Base-by-base conservation (phyloP, 2,329 filamentous ascomycete genomes). In the Emmonsiellopsis sp. region DNA sequence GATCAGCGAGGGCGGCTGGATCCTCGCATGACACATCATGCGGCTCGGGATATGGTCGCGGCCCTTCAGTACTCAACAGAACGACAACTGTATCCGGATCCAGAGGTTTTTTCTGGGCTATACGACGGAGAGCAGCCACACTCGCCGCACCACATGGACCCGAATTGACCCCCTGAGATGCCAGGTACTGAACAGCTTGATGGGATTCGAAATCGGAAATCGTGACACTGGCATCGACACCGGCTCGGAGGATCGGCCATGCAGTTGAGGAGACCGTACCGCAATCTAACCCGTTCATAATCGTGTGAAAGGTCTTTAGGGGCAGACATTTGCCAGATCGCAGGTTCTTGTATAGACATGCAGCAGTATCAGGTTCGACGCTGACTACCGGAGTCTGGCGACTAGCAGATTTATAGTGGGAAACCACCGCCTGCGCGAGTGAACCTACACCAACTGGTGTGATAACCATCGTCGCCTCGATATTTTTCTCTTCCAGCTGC, bases 261-360 rank as follows among this genome's bases (percentile, higher is more conserved):
- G 85, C 83, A 0, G 77, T 81, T 0, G 72, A 72, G 0, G 85
- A 87, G 0, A 86, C 74, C 0, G 83, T 87, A 0, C 85, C 85
- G 56, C 86, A 90, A 58, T 87, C 82, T 71, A 90, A 79, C 0
- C 86, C 86, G 40, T 78, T 77, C 85, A 90, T 89, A 60, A 87
- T 87, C 0, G 84, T 88, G 2, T 78, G 69, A 0, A 71, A 72
- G 0, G 84, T 87, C 6, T 65, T 54, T 1, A 86, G 74, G 0
- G 77, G 65, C 0, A 71, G 74, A 2, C 76, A 67, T 37, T 74
- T 60, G 0, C 78, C 80, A 0, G 65, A 67, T 14, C 72, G 63
- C 3, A 83, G 63, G 53, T 75, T 80, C 11, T 70, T 62, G 40
- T 71, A 65, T 36, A 83, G 61, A 62, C 77, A 80, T 1, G 79